Base-by-base conservation (phyloP, 129 eudicot species). In the Rutidosis leptorrhynchoides region DNA sequence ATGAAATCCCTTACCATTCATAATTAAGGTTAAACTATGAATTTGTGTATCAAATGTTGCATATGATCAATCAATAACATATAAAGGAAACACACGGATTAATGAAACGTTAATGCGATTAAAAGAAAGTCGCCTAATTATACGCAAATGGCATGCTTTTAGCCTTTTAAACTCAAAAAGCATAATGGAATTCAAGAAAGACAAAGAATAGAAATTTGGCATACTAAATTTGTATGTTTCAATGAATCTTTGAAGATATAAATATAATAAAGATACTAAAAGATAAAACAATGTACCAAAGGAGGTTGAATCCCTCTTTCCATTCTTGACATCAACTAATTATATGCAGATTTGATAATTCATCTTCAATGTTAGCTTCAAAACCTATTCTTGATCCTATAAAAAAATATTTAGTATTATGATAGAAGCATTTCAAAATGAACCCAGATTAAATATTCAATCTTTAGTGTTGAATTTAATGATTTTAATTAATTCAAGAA, bases 251-350 rank as follows among this genome's bases (percentile, higher is more conserved):
- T 23, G 26, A 46, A 42, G 29, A 65, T 21, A 57, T 42, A n/a
- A n/a, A n/a, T n/a, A n/a, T n/a, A n/a, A n/a, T n/a, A 72, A n/a
- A n/a, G n/a, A n/a, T n/a, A n/a, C n/a, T n/a, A n/a, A n/a, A n/a
- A n/a, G n/a, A n/a, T n/a, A n/a, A n/a, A n/a, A n/a, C 23, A 74
- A 61, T 12, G 80, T 85, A 88, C 96, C 96, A 88, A 71, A 46
- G 96, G 96, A 76, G 96, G 92, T 75, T 88, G 96, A 80, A 84
- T 82, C 77, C 82, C 69, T 82, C 90, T 76, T 53, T 88, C 91
- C 89, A 80, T 83, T 67, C 56, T 72, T 71, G 78, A 58, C 26
- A 29, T 78, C 68, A 51, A 27, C 51, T 17, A 71, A 46, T 48
- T 77, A 66, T 66, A 59, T 65, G 57, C 55, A 24, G 57, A 74